These are phyloP conservation scores for Gomphus sp. DNA, from an alignment of 1,284 basidiomycete species.

Conservation along the genomic window DNA sequence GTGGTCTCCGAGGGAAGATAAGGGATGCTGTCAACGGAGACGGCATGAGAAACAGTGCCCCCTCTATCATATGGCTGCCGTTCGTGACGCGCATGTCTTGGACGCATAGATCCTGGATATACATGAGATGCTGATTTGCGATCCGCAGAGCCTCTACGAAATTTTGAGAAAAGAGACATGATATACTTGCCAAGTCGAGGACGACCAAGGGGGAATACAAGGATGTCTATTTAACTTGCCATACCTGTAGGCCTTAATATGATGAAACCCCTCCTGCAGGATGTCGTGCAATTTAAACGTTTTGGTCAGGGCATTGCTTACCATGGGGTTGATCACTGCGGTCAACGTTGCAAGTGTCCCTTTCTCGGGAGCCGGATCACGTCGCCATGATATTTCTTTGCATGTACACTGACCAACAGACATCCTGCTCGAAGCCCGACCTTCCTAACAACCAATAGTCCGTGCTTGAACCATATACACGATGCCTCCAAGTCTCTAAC, in stretches of 20 bases:
- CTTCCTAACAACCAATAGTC: background rate
- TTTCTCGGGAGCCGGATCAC: background rate
- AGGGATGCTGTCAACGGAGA: constrained; percentile 7
- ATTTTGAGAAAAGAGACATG: constrained; percentile 5
- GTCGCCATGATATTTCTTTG: background rate
- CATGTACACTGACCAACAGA: background rate
- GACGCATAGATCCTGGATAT: background rate
- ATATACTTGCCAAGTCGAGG: background rate
- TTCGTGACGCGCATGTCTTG: constrained; percentile 1
- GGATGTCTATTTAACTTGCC: background rate
- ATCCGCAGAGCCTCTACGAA: constrained; percentile 8
- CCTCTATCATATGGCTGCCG: background rate
- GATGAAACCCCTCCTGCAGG: constrained; percentile 1
- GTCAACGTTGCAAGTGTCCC: background rate
- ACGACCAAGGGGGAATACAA: background rate
- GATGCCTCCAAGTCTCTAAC: too few relatives aligned
- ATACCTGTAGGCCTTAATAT: constrained; percentile 3
- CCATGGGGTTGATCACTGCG: background rate
- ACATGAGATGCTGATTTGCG: constrained; percentile 3
- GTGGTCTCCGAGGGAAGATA: constrained; percentile 1
- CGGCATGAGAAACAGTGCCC: background rate
- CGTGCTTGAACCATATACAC: too few relatives aligned
- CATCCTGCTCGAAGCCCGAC: background rate
- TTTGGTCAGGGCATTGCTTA: background rate
- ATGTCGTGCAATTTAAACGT: constrained; percentile 5